phyloP scores from a whole-genome alignment of 2,329 filamentous ascomycete genomes.

The Lomentospora prolificans region DNA sequence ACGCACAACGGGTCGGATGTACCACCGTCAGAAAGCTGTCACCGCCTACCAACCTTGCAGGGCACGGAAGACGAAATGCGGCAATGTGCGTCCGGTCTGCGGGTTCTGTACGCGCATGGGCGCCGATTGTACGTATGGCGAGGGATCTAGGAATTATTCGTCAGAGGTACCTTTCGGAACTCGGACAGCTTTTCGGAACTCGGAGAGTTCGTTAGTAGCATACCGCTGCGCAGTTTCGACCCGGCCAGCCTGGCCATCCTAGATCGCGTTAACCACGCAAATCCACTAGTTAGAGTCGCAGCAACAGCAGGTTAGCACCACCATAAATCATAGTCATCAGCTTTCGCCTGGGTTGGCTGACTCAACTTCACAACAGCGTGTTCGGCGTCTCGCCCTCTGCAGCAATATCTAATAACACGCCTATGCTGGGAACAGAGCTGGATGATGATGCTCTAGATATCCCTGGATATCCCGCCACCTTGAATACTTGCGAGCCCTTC shows the following conservation, averaged over 20 bases:
- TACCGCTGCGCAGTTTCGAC: slow-evolving; percentile 10
- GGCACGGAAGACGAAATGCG: slow-evolving; percentile 5
- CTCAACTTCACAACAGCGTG: not conserved
- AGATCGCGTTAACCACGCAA: slow-evolving; percentile 18
- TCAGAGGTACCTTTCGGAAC: slow-evolving; percentile 2
- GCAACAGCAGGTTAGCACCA: not conserved
- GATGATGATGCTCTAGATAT: slow-evolving; percentile 8
- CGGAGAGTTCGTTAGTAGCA: not conserved
- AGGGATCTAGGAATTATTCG: slow-evolving; percentile 10
- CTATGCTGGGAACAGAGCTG: not conserved
- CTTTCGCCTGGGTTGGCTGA: not conserved
- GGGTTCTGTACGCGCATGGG: not conserved
- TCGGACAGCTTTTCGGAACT: too few relatives aligned
- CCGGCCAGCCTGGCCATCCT: slow-evolving; percentile 19
- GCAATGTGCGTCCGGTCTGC: slow-evolving; percentile 3
- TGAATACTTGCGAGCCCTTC: slow-evolving; percentile 16
- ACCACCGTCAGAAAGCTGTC: not conserved
- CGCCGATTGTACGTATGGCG: slow-evolving; percentile 3
- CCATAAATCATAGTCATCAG: not conserved
- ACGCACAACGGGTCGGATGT: slow-evolving; percentile 1
- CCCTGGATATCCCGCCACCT: slow-evolving; percentile 11
- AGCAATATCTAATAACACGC: not conserved
- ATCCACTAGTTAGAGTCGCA: slow-evolving; percentile 15
- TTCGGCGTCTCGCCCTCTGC: not conserved
- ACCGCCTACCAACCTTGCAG: slow-evolving; percentile 2